Evolutionary conservation across 768 basidiomycete species (phyloP), one percentile per base, ranked within the genome.

Genomic region (Lyophyllum decastes): DNA sequence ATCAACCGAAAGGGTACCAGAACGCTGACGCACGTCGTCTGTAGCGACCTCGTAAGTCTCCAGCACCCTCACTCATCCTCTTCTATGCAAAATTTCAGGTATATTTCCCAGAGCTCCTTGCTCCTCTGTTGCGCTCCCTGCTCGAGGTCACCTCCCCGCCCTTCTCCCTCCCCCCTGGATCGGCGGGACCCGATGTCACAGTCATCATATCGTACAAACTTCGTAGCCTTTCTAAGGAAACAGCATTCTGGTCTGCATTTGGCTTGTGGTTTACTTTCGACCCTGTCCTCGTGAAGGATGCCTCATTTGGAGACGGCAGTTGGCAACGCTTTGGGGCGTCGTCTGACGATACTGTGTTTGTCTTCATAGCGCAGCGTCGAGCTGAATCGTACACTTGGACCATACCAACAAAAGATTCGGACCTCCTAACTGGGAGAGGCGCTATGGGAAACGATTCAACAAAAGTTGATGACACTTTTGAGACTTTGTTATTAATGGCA

Each of bases 41-140:
- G 92, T 71, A 94, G 93, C 68, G 92, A 94, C 72, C 79, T 95
- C 54, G 92, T 92, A 73, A 67, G 86, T 79, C 40, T 57, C 35
- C 14, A 34, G 38, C 24, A 2, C 21, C 35, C 24, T n/a, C 11
- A 24, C 30, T 40, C 41, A 50, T 44, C 38, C 35, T 19, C 21
- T 30, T 61, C 27, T 58, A n/a, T 54, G 47, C 54, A 30, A 56
- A 59, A 56, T 4, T 49, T 26, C 55, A 94, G 89, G 83, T 95
- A 12, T 95, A 95, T 71, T 95, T 95, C 66, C 90, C 91, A 0
- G 84, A 90, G 57, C 82, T 95, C 1, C 78, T 92, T 11, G 89
- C 85, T 0, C 89, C 89, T 4, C 81, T 95, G 17, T 74, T 95
- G 19, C 83, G 87, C 2, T 85, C 89, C 2, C 77, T 95, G 12